Evolutionary conservation across 2,329 filamentous ascomycete species (phyloP), one percentile per base, ranked within the genome.

Genomic region (Arachnomyces sp.): DNA sequence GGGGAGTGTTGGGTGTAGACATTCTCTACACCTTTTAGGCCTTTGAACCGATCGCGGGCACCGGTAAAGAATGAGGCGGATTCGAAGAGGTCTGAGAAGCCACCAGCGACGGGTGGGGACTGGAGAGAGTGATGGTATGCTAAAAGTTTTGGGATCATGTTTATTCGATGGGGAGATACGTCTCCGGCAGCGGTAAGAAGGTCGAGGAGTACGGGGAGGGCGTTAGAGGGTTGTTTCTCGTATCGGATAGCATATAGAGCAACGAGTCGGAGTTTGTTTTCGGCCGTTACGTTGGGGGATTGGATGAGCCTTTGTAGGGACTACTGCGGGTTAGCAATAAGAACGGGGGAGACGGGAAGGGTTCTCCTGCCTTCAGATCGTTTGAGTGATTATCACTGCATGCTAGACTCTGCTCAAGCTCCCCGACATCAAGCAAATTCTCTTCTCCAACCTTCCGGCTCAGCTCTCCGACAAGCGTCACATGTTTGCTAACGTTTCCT

Each of bases 1-100:
- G 93, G 88, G 4, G 87, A 93, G 61, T 98, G 92, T 60, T 98
- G 93, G 0, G 92, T 98, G 61, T 98, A 98, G 18, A 98, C 92
- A 53, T 98, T 98, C 61, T 98, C 93, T 1, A 98, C 92, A 2
- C 92, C 92, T 57, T 96, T 95, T 11, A 98, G 72, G 0, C 92
- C 92, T 56, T 94, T 94, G 62, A 98, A 88, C 4, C 89, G 80
- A 55, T 82, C 86, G 30, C 87, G 76, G 8, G 89, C 88, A 9
- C 85, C 85, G 0, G 86, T 85, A 63, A 98, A 94, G 48, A 98
- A 90, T 3, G 87, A 90, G 0, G 82, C 78, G 0, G 86, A 83
- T 55, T 96, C 89, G 54, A 98, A 96, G 5, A 96, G 78, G 49
- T 96, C 90, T 0, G 87, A 81, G 42, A 95, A 87, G 4, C 86